Base-by-base conservation (phyloP, 2,329 filamentous ascomycete species). In the Microdochium trichocladiopsis region DNA sequence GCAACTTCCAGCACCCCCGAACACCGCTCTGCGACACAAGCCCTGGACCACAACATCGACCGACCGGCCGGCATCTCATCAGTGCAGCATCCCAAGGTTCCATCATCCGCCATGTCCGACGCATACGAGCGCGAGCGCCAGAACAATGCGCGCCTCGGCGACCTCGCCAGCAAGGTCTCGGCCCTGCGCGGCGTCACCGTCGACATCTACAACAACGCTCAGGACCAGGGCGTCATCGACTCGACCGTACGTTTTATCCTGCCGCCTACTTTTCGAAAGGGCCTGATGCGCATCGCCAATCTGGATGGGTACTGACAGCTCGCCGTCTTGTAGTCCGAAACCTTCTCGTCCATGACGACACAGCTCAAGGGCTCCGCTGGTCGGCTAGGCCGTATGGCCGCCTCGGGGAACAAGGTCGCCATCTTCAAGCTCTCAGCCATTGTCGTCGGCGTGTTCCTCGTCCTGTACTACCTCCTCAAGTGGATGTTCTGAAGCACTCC, bases 121-220 rank as follows among this genome's bases (percentile, higher is more conserved):
- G 80, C 86, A 58, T 90, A 88, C 73, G 86, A 90, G 73, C 86
- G 86, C 68, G 86, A 90, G 73, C 80, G 82, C 67, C 94, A 99
- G 72, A 99, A 99, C 76, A 95, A 97, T 73, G 85, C 89, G 60
- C 91, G 93, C 61, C 88, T 99, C 52, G 86, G 93, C 64, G 91
- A 95, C 68, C 87, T 99, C 36, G 88, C 88, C 16, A 81, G 84
- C 59, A 99, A 99, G 74, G 92, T 97, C 52, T 89, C 89, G 18
- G 90, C 91, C 50, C 82, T 99, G 57, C 90, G 93, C 65, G 89
- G 88, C 69, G 90, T 99, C 50, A 99, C 94, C 43, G 84, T 97
- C 58, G 91, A 99, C 74, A 99, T 99, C 65, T 96, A 97, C 79
- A 92, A 97, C 73, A 91, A 94, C 68, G 94, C 94, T 49, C 84